These are phyloP conservation scores for Veloboletus limbatus DNA, from an alignment of 1,284 basidiomycete genomes.

Conservation along the genomic window DNA sequence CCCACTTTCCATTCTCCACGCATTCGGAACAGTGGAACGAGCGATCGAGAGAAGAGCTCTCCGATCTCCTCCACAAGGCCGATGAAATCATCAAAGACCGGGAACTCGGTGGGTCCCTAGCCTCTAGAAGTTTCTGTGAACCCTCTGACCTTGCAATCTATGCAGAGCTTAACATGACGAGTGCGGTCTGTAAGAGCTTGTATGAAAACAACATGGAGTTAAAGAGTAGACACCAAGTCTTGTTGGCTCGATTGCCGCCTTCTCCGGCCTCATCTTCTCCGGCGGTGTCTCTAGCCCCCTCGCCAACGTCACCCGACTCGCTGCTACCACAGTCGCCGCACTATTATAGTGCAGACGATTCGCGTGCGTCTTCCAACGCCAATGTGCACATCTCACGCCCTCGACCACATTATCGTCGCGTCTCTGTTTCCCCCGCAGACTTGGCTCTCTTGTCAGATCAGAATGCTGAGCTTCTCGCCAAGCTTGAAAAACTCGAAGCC, in stretches of 20 bases:
- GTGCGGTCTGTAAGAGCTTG: conserved; percentile 63
- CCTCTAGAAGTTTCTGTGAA: conserved; percentile 7
- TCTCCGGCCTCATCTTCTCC: conserved; percentile 35
- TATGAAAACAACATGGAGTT: conserved; percentile 67
- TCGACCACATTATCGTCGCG: conserved; percentile 45
- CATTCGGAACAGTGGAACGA: conserved; percentile 52
- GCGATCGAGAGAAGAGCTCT: conserved; percentile 69
- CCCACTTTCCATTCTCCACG: conserved; percentile 10
- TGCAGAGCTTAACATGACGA: conserved; percentile 66
- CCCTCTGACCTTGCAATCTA: conserved; percentile 15
- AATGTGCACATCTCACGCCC: conserved; percentile 23
- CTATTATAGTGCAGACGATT: conserved; percentile 29
- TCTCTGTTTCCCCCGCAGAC: conserved; percentile 68
- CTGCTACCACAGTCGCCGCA: conserved; percentile 38
- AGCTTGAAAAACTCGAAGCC: conserved; percentile 70
- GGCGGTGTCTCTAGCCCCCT: conserved; percentile 26
- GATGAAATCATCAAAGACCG: conserved; percentile 72
- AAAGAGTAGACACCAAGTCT: conserved; percentile 64
- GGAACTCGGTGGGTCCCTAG: conserved; percentile 57
- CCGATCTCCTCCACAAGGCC: conserved; percentile 62
- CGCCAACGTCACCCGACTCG: conserved; percentile 27
- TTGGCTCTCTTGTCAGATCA: conserved; percentile 72
- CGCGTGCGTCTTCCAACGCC: conserved; percentile 14
- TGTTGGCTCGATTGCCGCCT: conserved; percentile 59
- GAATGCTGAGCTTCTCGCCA: conserved; percentile 73